Base-by-base conservation (phyloP, 1,284 basidiomycete genomes). In the Fistulinella cinereoalba region DNA sequence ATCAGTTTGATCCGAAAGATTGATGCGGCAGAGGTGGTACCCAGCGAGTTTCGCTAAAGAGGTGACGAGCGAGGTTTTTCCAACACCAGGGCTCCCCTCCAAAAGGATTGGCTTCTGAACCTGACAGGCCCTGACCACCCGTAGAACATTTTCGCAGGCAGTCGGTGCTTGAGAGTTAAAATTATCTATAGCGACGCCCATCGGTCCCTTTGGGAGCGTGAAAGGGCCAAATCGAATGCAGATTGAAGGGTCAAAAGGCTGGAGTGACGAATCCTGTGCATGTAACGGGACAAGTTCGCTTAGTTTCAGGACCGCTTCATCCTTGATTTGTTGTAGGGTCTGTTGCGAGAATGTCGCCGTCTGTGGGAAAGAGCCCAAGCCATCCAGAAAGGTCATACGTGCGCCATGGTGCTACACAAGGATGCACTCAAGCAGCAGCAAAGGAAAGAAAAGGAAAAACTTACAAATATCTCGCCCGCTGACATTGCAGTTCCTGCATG, bases 31-130 rank as follows among this genome's bases (percentile, higher is more conserved):
- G 13, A 99, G 76, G 24, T 77, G 70, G 60, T 93, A 83, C 12
- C 92, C 90, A 18, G 88, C 77, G 8, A 88, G 72, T 49, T 83
- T 84, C 16, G 95, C 93, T 3, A 99, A 74, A 4, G 97, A 95
- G 13, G 85, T 79, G 46, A 99, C 77, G 5, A 99, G 77, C 64
- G 92, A 97, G 0, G 97, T 99, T 72, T 99, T 99, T 6, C 97
- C 97, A n/a, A 99, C 97, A 3, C 97, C 97, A 5, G 97, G 97
- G 65, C 93, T 97, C 2, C 97, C 97, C 66, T 99, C 97, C 3
- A 99, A 77, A 24, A 99, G 76, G 44, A 99, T 90, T 0, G 97
- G 92, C 67, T 98, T 99, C 7, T 74, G 68, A 1, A 99, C 77
- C 64, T 97, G 94, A 52, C 90, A 89, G 6, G 94, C 97, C 47